These are phyloP conservation scores for Hanseniaspora opuntiae DNA, from an alignment of 805 yeast species.

Conservation along the genomic window DNA sequence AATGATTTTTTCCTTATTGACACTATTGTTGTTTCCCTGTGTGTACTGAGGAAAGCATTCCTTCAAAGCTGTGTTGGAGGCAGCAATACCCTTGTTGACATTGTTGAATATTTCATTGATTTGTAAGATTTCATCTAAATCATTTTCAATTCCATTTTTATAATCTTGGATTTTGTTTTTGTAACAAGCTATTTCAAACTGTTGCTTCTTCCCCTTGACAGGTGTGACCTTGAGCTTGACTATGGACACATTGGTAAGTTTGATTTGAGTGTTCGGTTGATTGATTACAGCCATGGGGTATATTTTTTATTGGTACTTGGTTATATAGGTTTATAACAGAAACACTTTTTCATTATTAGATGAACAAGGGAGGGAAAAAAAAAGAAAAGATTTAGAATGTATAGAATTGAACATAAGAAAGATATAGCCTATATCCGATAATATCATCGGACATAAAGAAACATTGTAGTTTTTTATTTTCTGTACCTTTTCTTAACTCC, in stretches of 20 bases:
- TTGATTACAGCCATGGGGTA: constrained; percentile 33
- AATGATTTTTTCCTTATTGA: constrained; percentile 62
- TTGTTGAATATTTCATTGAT: constrained; percentile 88
- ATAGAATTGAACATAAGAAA: no score
- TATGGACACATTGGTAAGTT: constrained; percentile 83
- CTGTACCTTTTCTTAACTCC: no score
- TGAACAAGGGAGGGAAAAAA: no score
- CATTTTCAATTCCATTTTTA: constrained; percentile 58
- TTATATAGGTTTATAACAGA: neutral
- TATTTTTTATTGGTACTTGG: neutral
- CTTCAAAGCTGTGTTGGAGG: constrained; percentile 69
- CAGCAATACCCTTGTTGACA: constrained; percentile 89
- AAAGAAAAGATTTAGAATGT: no score
- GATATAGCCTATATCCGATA: no score
- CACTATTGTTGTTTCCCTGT: constrained; percentile 33
- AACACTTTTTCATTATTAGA: no score
- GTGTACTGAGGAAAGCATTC: constrained; percentile 26
- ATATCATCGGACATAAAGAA: no score
- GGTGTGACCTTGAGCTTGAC: constrained; percentile 45
- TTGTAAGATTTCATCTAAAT: constrained; percentile 87
- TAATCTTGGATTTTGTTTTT: constrained; percentile 95
- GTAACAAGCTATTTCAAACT: constrained; percentile 92
- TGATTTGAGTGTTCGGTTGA: constrained; percentile 82
- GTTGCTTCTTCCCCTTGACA: constrained; percentile 64
- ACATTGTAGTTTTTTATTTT: no score